phyloP scores from a whole-genome alignment of 208 protist genomes.

The Trypanosoma vivax region DNA sequence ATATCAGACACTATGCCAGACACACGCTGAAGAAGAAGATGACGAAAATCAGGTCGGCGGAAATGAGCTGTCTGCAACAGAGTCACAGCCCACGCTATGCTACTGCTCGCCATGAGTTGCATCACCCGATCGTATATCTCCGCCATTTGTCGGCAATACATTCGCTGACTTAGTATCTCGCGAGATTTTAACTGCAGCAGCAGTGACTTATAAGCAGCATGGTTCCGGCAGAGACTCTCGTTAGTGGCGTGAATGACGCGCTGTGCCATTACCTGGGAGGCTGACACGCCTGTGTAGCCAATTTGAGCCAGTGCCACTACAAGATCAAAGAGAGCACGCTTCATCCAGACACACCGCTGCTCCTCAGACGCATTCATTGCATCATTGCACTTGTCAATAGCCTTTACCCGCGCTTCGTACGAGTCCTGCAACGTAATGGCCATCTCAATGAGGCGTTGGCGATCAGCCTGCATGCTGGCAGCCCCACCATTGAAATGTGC shows the following conservation, averaged over 20 bases:
- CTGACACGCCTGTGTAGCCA: conserved; percentile 62
- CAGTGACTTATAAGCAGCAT: conserved; percentile 41
- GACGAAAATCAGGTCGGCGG: conserved; percentile 37
- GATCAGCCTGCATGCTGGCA: conserved; percentile 42
- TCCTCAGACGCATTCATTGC: conserved; percentile 40
- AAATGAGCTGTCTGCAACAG: conserved; percentile 52
- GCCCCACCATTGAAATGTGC: conserved; percentile 21
- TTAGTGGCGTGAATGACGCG: conserved; percentile 70
- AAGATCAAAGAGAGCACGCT: conserved; percentile 36
- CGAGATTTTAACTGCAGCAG: conserved; percentile 52
- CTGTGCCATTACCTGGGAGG: conserved; percentile 75
- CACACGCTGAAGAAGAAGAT: conserved; percentile 30
- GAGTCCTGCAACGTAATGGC: conserved; percentile 25
- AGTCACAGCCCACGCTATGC: conserved; percentile 37
- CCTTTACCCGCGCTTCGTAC: conserved; percentile 29
- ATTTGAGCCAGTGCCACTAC: conserved; percentile 63
- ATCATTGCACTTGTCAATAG: conserved; percentile 28
- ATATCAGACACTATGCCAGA: conserved; percentile 24
- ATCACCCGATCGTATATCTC: conserved; percentile 40
- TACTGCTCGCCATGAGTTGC: conserved; percentile 38
- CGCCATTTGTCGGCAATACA: conserved; percentile 37
- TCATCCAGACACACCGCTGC: conserved; percentile 31
- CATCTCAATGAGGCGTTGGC: conserved; percentile 36
- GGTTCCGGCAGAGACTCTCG: conserved; percentile 49
- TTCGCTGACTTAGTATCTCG: conserved; percentile 60